Conservation (phyloP, 345 rosid genomes). For the Brassica rapa region DNA sequence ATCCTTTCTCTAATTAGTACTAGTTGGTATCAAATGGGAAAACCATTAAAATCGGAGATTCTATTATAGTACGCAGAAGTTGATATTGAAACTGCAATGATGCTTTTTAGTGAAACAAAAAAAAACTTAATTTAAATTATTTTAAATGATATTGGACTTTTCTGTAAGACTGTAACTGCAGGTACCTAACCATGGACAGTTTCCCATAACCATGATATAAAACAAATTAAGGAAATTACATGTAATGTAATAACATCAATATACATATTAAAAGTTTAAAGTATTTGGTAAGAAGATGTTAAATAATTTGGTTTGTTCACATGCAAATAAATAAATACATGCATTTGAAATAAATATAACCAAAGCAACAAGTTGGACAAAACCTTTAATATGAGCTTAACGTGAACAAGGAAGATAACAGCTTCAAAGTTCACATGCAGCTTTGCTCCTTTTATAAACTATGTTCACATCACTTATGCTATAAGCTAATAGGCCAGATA, state of each 20-base stretch:
- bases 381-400: slow-evolving; percentile 26
- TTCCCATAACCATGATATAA: neutral
- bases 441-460: slow-evolving; percentile 23
- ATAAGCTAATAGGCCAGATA: neutral
- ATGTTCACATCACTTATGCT: slow-evolving; percentile 29
- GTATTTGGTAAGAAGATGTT: neutral
- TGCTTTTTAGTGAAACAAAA: neutral
- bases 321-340: slow-evolving; percentile 19
- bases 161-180: neutral
- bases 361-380: slow-evolving; percentile 22
- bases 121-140: neutral
- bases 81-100: neutral
- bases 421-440: slow-evolving; percentile 35
- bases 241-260: neutral
- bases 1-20: neutral
- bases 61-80: neutral
- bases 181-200: neutral
- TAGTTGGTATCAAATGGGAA: neutral
- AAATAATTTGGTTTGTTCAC: slow-evolving; percentile 29
- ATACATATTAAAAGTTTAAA: neutral
- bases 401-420: slow-evolving; percentile 32
- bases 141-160: neutral
- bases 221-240: neutral
- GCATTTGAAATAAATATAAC: slow-evolving; percentile 23
- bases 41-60: neutral